Evolutionary conservation across 2,329 filamentous ascomycete species (phyloP).

Genomic region (Aspergillus carbonarius): DNA sequence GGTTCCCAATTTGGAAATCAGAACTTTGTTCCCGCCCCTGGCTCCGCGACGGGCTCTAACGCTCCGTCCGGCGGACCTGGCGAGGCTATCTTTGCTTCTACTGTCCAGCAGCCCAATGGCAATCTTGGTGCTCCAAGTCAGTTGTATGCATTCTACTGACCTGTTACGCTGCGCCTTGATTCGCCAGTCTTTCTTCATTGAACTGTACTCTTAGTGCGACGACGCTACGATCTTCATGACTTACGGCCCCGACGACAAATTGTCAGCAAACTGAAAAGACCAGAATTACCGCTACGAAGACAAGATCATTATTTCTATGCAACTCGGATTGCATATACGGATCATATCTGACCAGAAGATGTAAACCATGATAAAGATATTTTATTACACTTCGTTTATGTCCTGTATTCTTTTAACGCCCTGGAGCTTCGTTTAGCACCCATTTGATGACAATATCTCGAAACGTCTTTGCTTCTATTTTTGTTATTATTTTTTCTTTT

Average conservation of each 20-base stretch:
- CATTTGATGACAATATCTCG: slow-evolving; percentile 10
- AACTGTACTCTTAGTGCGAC: slow-evolving; percentile 41
- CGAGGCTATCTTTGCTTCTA: slow-evolving; percentile 33
- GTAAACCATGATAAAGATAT: slow-evolving; percentile 16
- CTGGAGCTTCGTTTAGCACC: slow-evolving; percentile 16
- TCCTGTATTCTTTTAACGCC: slow-evolving; percentile 24
- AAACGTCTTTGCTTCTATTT: slow-evolving; percentile 5
- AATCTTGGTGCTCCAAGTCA: slow-evolving; percentile 29
- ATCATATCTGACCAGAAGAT: slow-evolving; percentile 20
- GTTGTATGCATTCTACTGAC: slow-evolving; percentile 36
- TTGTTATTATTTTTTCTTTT: slow-evolving; percentile 5
- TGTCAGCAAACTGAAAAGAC: slow-evolving; percentile 27
- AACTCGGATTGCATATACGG: slow-evolving; percentile 21
- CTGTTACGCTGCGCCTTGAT: slow-evolving; percentile 14
- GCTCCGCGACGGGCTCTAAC: slow-evolving; percentile 24
- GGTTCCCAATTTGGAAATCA: slow-evolving; percentile 29
- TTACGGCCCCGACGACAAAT: slow-evolving; percentile 26
- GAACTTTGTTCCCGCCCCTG: slow-evolving; percentile 23
- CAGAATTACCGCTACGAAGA: slow-evolving; percentile 22
- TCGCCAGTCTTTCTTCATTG: slow-evolving; percentile 23
- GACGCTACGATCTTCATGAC: slow-evolving; percentile 38
- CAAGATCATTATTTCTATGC: slow-evolving; percentile 24
- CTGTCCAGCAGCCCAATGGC: slow-evolving; percentile 30
- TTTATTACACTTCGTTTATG: slow-evolving; percentile 14
- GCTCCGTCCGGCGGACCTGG: slow-evolving; percentile 28